Evolutionary conservation across 129 eudicot genomes (phyloP).

Genomic region (Gnaphalium uliginosum): DNA sequence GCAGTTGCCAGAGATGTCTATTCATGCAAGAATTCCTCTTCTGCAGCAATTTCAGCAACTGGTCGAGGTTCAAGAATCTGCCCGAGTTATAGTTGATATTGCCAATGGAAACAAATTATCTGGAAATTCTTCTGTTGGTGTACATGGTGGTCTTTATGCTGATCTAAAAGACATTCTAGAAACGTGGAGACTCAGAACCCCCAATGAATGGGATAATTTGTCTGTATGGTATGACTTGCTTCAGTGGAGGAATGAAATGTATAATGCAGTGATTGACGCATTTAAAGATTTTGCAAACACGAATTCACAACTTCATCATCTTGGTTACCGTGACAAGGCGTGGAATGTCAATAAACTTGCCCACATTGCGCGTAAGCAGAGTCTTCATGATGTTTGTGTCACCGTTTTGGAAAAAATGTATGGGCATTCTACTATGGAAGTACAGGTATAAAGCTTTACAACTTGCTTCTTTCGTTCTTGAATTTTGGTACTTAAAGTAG

Average conservation of each 20-base stretch:
- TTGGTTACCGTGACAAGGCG: conserved; percentile 98
- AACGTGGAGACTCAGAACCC: conserved; percentile 97
- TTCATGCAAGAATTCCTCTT: conserved; percentile 90
- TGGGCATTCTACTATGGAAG: conserved; percentile 99
- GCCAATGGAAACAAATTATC: conserved; percentile 80
- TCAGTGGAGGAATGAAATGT: conserved; percentile 99
- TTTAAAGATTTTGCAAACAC: conserved; percentile 25
- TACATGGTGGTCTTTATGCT: conserved; percentile 78
- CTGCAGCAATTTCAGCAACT: conserved; percentile 96
- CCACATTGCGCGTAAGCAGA: conserved; percentile 88
- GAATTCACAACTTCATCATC: conserved; percentile 82
- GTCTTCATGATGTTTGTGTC: conserved; percentile 89
- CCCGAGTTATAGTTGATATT: conserved; percentile 77
- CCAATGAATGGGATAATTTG: conserved; percentile 91
- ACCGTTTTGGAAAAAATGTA: conserved; percentile 92
- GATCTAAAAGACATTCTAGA: conserved; percentile 98
- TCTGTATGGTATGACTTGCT: conserved; percentile 96
- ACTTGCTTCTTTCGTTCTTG: background rate
- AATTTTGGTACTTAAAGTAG: background rate
- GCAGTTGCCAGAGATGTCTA: conserved; percentile 99
- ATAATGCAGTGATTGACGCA: conserved; percentile 34
- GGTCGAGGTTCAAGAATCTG: conserved; percentile 98
- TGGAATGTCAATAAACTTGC: conserved; percentile 99
- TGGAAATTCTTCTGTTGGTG: conserved; percentile 69
- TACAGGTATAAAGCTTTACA: conserved; percentile 56